These are phyloP conservation scores for Microdochium paspali DNA, from an alignment of 2,329 filamentous ascomycete species.

Conservation along the genomic window DNA sequence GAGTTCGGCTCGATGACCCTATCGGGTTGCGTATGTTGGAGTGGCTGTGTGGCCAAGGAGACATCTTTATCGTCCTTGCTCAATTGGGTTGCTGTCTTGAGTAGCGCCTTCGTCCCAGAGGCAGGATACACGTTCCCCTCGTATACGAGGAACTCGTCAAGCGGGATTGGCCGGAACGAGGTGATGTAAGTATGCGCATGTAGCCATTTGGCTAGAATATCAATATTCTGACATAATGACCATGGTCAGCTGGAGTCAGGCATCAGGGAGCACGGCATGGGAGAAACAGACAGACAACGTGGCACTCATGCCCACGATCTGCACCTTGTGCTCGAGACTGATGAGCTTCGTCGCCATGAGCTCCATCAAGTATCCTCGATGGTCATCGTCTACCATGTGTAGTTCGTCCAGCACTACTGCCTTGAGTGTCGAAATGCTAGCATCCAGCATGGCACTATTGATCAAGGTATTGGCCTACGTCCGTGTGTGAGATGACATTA, in stretches of 20 bases:
- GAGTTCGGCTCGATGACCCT: slow-evolving; percentile 44
- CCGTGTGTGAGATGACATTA: neutral
- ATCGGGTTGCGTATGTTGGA: slow-evolving; percentile 25
- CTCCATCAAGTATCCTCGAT: slow-evolving; percentile 67
- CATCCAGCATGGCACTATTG: slow-evolving; percentile 65
- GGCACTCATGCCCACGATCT: slow-evolving; percentile 73
- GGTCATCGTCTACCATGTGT: slow-evolving; percentile 74
- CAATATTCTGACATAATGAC: slow-evolving; percentile 47
- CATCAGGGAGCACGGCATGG: neutral
- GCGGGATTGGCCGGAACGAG: slow-evolving; percentile 63
- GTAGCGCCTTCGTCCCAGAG: slow-evolving; percentile 45
- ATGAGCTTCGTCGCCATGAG: slow-evolving; percentile 65
- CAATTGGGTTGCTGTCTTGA: slow-evolving; percentile 47
- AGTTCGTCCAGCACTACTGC: slow-evolving; percentile 67
- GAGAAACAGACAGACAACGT: slow-evolving; percentile 53
- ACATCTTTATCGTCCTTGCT: slow-evolving; percentile 11
- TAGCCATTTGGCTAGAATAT: slow-evolving; percentile 61
- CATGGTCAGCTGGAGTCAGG: slow-evolving; percentile 4
- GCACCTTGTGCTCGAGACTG: slow-evolving; percentile 55
- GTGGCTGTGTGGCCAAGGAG: slow-evolving; percentile 17
- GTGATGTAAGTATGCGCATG: slow-evolving; percentile 64
- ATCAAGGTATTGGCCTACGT: slow-evolving; percentile 62
- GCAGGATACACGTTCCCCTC: slow-evolving; percentile 59
- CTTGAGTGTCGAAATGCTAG: slow-evolving; percentile 52
- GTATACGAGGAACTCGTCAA: slow-evolving; percentile 66